Evolutionary conservation across 2,329 filamentous ascomycete species (phyloP).

Genomic region (Scedosporium dehoogii): DNA sequence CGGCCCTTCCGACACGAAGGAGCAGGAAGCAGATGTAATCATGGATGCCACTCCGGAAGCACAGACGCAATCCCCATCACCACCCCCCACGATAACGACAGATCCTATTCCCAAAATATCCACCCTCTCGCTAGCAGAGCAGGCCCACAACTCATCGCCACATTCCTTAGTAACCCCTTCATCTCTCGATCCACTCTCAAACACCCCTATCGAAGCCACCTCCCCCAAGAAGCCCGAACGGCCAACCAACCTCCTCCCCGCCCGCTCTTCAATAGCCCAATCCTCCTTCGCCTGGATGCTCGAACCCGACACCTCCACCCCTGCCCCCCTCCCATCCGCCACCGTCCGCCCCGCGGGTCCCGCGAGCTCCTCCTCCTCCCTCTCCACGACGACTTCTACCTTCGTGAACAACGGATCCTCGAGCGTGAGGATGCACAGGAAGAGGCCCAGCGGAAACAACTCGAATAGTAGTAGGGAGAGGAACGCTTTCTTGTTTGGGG

Average conservation of each 20-base stretch:
- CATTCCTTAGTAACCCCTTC: neutral
- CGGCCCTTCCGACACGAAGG: neutral
- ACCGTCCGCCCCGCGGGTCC: slow-evolving; percentile 16
- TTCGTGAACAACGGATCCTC: neutral
- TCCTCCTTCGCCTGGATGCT: slow-evolving; percentile 77
- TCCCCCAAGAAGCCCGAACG: neutral
- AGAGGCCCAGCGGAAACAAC: slow-evolving; percentile 17
- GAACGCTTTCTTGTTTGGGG: slow-evolving; percentile 51
- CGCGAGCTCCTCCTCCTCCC: slow-evolving; percentile 10
- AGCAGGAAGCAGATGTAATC: slow-evolving; percentile 1
- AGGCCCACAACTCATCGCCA: slow-evolving; percentile 8
- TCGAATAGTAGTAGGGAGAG: slow-evolving; percentile 37
- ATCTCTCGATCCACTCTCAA: neutral
- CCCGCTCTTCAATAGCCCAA: slow-evolving; percentile 58
- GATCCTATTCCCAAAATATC: slow-evolving; percentile 13
- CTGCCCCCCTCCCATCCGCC: slow-evolving; percentile 13
- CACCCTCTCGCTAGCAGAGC: slow-evolving; percentile 12
- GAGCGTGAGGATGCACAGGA: slow-evolving; percentile 21
- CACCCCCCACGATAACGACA: neutral
- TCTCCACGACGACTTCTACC: slow-evolving; percentile 1
- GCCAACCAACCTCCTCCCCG: slow-evolving; percentile 33
- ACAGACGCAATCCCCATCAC: neutral
- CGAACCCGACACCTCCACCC: slow-evolving; percentile 37
- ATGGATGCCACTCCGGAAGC: slow-evolving; percentile 4
- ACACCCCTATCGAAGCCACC: neutral